Conservation (phyloP, 108 stramenopile species). For the Mayamaea pseudoterrestris region DNA sequence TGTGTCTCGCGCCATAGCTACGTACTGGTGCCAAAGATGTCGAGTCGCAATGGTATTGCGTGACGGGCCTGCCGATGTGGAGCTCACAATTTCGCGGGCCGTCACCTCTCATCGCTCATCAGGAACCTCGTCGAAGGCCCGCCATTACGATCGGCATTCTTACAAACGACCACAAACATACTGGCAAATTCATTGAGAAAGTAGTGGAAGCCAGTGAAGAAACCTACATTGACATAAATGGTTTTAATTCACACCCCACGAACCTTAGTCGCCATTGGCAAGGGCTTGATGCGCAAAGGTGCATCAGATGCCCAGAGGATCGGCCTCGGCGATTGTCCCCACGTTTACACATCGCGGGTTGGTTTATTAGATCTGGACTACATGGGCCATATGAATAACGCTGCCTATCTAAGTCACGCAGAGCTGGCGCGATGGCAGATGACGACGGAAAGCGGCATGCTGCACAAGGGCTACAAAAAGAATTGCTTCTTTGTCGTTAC, state of each 20-base stretch:
- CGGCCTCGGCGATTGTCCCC: slow-evolving; percentile 9
- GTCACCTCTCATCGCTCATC: too few relatives aligned
- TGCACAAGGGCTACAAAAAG: slow-evolving; percentile 16
- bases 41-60: too few relatives aligned
- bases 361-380: slow-evolving; percentile 59
- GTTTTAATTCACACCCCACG: slow-evolving; percentile 31
- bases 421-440: slow-evolving; percentile 63
- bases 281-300: slow-evolving; percentile 3
- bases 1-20: too few relatives aligned
- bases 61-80: too few relatives aligned
- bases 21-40: too few relatives aligned
- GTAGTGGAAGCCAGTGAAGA: too few relatives aligned
- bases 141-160: too few relatives aligned
- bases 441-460: slow-evolving; percentile 37
- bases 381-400: slow-evolving; percentile 63
- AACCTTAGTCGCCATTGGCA: slow-evolving; percentile 11
- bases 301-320: neutral
- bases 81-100: too few relatives aligned
- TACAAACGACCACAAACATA: too few relatives aligned
- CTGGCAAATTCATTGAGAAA: too few relatives aligned
- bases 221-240: too few relatives aligned
- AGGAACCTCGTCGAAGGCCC: too few relatives aligned
- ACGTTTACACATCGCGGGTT: slow-evolving; percentile 34
- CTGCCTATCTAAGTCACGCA: slow-evolving; percentile 52
- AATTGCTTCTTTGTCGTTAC: slow-evolving; percentile 34